Evolutionary conservation across 352 stramenopile species (phyloP), one percentile per base, ranked within the genome.

Genomic region (Pseudoperonospora humuli): DNA sequence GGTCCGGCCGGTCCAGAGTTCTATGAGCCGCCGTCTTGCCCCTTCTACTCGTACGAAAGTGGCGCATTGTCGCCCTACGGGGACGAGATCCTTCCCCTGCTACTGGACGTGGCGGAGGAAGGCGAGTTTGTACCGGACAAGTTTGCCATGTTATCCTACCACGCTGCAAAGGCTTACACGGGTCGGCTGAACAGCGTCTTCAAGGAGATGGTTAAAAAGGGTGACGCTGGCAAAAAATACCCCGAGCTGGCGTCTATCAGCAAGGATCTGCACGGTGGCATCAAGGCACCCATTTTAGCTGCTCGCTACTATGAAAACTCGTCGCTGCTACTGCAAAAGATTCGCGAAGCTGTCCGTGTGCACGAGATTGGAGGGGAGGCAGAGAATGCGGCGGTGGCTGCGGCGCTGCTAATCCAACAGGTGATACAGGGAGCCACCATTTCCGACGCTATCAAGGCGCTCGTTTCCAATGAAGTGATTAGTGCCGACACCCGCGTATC

Each of bases 161-260:
- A 51, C 8, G 70, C 69, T 3, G 63, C 73, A 26, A 84, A 84
- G 58, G 48, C 51, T 23, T 83, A 82, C 58, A 62, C 58, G 13
- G 75, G 69, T 1, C 67, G 69, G 7, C 50, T 84, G 25, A 86
- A 86, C 50, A 55, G 71, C 38, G 69, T 81, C 45, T 79, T 86
- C 43, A 74, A 75, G 40, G 67, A 86, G 39, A 63, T 84, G 48
- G 70, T 86, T 24, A 51, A 54, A 21, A 84, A 84, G 51, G 75
- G 70, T 26, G 75, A 84, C 34, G 75, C 67, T 7, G 71, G 75
- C 37, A 61, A 71, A 24, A 73, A 55, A n/a, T 75, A 69, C 28
- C 70, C 71, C 2, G 50, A 83, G 20, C 39, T 84, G 24, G 69
- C 75, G 3, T 64, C 55, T 4, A 55, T 64, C 39, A 80, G 65